Evolutionary conservation across 108 stramenopile species (phyloP).

Genomic region (Mayamaea pseudoterrestris): DNA sequence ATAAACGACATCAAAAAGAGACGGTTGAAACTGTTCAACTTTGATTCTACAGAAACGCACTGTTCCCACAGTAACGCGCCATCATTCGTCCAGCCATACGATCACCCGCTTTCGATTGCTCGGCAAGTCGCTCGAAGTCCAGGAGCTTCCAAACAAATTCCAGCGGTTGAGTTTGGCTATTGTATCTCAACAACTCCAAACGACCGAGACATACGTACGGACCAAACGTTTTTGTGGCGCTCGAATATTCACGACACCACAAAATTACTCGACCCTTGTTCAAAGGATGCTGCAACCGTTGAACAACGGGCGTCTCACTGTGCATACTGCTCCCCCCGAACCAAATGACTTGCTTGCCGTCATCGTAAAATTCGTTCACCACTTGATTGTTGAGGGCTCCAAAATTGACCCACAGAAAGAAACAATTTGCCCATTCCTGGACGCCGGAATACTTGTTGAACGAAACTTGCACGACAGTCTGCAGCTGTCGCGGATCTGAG

Average conservation of each 20-base stretch:
- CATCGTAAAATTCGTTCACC: slow-evolving; percentile 47
- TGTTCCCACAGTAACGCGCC: too few species aligned
- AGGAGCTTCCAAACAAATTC: slow-evolving; percentile 58
- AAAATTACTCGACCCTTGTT: slow-evolving; percentile 32
- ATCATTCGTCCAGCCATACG: too few species aligned
- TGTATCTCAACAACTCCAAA: not conserved
- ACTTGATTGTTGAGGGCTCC: slow-evolving; percentile 16
- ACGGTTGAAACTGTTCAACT: too few species aligned
- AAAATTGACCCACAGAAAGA: slow-evolving; percentile 68
- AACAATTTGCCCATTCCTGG: slow-evolving; percentile 47
- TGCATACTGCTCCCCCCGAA: slow-evolving; percentile 66
- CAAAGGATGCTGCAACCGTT: slow-evolving; percentile 3
- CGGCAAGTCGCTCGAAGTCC: slow-evolving; percentile 28
- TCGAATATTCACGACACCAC: slow-evolving; percentile 51
- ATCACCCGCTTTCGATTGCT: too few species aligned
- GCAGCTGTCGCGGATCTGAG: not conserved
- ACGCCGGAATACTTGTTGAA: slow-evolving; percentile 82
- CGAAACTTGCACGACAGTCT: slow-evolving; percentile 18
- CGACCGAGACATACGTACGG: slow-evolving; percentile 48
- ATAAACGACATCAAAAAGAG: too few species aligned
- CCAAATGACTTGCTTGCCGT: slow-evolving; percentile 49
- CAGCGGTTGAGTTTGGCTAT: not conserved
- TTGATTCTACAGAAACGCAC: too few species aligned
- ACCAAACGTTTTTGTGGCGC: slow-evolving; percentile 16
- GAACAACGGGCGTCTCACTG: slow-evolving; percentile 47